Base-by-base conservation (phyloP, 352 stramenopile genomes). In the Phytophthora boehmeriae region DNA sequence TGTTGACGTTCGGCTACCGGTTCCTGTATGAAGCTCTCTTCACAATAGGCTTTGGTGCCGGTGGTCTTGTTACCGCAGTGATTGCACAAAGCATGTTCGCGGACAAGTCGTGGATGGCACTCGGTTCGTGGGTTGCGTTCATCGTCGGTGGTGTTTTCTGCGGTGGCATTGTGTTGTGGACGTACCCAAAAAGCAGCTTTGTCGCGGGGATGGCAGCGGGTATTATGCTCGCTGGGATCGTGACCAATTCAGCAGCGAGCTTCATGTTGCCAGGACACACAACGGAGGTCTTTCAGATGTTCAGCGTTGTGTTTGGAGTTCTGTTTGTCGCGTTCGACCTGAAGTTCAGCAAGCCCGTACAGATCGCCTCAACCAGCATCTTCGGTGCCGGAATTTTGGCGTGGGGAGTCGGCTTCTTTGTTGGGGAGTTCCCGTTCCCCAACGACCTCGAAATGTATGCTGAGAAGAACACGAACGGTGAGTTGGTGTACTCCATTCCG, bases 391-490 rank as follows among this genome's bases (percentile, higher is more conserved):
- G 54, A 0, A 49, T 45, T 10, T 27, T 78, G 0, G 66, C 73
- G 1, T 81, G 75, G 72, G 75, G 75, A 19, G 41, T 83, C 10
- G 66, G 75, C 14, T 83, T 71, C 46, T 83, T 79, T 49, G 71
- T 61, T 16, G 68, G 75, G 10, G 48, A 77, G 28, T 83, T 77
- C 52, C 71, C 71, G 8, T 74, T 65, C 46, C 58, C 63, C 16
- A 65, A 62, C 25, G 47, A 78, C 30, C 69, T 80, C 17, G 51
- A 78, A 20, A 63, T 62, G 13, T 80, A 72, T 25, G 57, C 58
- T 1, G 57, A 39, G 1, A 48, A 67, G 32, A 55, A 51, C 8
- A 20, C 34, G 4, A 62, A 74, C 28, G 74, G 71, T 11, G 49
- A 68, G 11, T 44, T 63, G 25, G 52, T 55, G 19, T 82, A 73